A percentile compares a stretch with the other conserved stretches of the same genome.
phyloP scores from a whole-genome alignment of 2,329 filamentous ascomycete genomes.

The Dothideomycetes sp. region DNA sequence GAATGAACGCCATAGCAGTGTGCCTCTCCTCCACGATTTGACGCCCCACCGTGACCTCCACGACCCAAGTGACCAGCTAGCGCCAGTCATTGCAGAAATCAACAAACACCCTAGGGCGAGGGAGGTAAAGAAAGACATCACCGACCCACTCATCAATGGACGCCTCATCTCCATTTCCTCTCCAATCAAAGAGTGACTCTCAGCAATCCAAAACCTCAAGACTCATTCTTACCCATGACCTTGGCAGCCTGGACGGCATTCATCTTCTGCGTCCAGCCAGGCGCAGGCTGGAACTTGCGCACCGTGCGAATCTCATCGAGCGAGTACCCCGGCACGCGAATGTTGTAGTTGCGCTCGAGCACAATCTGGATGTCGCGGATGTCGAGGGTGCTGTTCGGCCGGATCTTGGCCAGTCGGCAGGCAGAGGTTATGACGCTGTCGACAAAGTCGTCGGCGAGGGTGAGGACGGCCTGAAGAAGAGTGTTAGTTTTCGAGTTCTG shows the following conservation, averaged over 20 bases:
- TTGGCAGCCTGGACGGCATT: slow-evolving; percentile 92
- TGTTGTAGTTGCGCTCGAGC: slow-evolving; percentile 55
- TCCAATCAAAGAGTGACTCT: too few species aligned
- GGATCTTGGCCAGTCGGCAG: slow-evolving; percentile 85
- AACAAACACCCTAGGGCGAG: too few species aligned
- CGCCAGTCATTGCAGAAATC: too few species aligned
- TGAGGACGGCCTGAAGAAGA: slow-evolving; percentile 60
- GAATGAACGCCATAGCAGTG: too few species aligned
- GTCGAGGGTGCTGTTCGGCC: slow-evolving; percentile 81
- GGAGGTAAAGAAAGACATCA: too few species aligned
- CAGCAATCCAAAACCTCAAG: too few species aligned
- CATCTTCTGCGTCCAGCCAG: slow-evolving; percentile 93
- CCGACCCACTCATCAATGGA: too few species aligned
- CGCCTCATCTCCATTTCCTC: too few species aligned
- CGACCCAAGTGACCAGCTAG: too few species aligned
- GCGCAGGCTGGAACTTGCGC: slow-evolving; percentile 78
- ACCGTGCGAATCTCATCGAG: slow-evolving; percentile 91
- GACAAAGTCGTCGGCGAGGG: slow-evolving; percentile 87
- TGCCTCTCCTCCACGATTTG: too few species aligned
- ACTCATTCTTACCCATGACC: slow-evolving; percentile 37
- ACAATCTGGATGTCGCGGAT: slow-evolving; percentile 52
- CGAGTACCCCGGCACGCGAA: slow-evolving; percentile 82
- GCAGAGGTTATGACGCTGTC: slow-evolving; percentile 80
- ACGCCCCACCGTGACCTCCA: too few species aligned
- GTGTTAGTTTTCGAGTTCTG: slow-evolving; percentile 11